These are phyloP conservation scores for Protomyces arabidopsidicola DNA, from an alignment of 1,139 yeast genomes.

Conservation along the genomic window DNA sequence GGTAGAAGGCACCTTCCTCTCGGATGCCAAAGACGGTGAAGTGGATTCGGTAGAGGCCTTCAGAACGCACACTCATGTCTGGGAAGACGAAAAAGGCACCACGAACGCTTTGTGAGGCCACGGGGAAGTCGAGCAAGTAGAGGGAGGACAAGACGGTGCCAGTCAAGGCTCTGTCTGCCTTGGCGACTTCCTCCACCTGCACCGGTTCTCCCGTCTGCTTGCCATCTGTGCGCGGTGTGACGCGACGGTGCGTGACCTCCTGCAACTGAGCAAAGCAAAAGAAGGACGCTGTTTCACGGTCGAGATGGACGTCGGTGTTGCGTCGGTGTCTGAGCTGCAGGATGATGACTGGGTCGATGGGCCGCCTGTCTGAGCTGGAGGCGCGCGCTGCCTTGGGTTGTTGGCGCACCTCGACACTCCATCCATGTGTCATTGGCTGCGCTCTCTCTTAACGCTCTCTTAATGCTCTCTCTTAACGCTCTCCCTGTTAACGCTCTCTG, in stretches of 20 bases:
- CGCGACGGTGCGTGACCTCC: not conserved
- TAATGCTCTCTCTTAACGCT: no score
- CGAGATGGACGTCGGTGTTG: constrained; percentile 1
- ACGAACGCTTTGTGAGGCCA: not conserved
- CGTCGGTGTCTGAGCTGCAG: constrained; percentile 7
- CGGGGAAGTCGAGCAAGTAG: constrained; percentile 12
- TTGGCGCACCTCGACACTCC: constrained; percentile 12
- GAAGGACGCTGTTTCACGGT: constrained; percentile 12
- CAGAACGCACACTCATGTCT: constrained; percentile 41
- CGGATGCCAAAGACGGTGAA: constrained; percentile 36
- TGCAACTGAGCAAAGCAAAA: constrained; percentile 4
- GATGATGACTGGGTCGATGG: constrained; percentile 24
- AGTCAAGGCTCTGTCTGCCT: not conserved
- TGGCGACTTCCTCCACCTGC: not conserved
- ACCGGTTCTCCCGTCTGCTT: not conserved
- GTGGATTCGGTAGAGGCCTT: constrained; percentile 38
- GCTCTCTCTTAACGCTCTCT: no score
- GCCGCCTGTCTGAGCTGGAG: constrained; percentile 23
- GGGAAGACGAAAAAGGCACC: constrained; percentile 38
- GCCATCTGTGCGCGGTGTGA: not conserved
- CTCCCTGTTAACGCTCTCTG: no score
- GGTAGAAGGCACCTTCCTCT: not conserved
- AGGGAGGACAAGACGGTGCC: constrained; percentile 17
- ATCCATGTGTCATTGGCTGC: not conserved
- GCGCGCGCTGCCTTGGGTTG: constrained; percentile 25